Evolutionary conservation across 257 asterid genomes (phyloP), one percentile per base, ranked within the genome.

Genomic region (Anisodus acutangulus): DNA sequence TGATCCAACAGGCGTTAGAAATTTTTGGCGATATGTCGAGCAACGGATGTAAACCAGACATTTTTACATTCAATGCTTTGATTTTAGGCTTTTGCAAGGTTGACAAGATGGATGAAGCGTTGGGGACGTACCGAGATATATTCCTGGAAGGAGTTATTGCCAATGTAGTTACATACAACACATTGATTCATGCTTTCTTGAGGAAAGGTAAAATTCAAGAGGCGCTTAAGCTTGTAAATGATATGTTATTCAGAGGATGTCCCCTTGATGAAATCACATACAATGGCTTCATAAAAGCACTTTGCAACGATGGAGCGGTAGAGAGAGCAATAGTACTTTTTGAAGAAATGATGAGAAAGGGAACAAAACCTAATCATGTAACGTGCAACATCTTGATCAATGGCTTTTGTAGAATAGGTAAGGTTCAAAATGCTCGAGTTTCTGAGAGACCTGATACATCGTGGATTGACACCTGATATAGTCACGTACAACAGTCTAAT

Each of bases 61-160:
- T 93, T 74, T 94, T 85, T 78, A 92, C 98, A 41, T 91, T 88
- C 85, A 95, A 94, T 86, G 90, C 98, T 47, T 88, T 95, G 88
- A 93, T 94, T 67, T 55, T 88, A 49, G 98, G 99, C 85, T 90
- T 91, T 47, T 91, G 94, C 82, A 88, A 86, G 86, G 72, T 86
- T 16, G 93, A 86, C 81, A 88, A 74, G 88, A 88, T 94, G 94
- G 90, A 91, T 78, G 97, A 94, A 69, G 98, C 97, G 37, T 80
- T 93, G 51, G 54, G 88, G 72, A 83, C 92, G 86, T 95, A 92
- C 74, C 89, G 88, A 45, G 92, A 94, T 85, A 94, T 95, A 95
- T 94, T 90, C 86, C 87, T 86, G 83, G 95, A 92, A 59, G 97
- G 99, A 79, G 93, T 91, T 31, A 94, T 94, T 89, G 97, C 97